Percentiles rank a stretch among this genome's conserved stretches.
Evolutionary conservation across 306 rosid species (phyloP).

Genomic region (Fragaria ananassa): DNA sequence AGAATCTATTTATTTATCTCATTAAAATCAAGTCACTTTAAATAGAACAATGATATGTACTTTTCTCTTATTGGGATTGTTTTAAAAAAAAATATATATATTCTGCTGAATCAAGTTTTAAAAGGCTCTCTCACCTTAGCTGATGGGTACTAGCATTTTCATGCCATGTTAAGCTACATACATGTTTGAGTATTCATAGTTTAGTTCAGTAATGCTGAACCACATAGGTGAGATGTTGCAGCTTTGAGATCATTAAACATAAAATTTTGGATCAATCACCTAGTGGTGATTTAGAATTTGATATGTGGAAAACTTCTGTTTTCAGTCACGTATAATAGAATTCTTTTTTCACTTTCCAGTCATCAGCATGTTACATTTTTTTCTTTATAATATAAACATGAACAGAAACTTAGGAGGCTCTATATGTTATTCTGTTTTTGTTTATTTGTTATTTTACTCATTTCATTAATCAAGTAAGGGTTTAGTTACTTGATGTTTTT

Average conservation of each 20-base stretch:
- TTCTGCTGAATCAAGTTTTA: constrained; percentile 1
- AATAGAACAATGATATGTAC: neutral
- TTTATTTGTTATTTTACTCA: neutral
- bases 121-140: neutral
- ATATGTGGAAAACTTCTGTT: neutral
- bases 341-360: neutral
- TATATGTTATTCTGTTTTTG: neutral
- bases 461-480: neutral
- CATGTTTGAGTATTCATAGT: neutral
- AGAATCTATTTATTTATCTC: neutral
- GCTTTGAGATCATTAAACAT: neutral
- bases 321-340: neutral
- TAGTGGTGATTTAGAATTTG: neutral
- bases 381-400: neutral
- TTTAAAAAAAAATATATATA: no score
- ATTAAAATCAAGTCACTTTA: neutral
- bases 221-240: neutral
- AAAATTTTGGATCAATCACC: neutral
- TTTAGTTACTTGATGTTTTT: neutral
- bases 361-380: neutral
- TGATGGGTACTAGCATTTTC: neutral
- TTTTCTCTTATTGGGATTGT: neutral
- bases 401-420: neutral
- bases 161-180: neutral
- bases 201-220: neutral